Evolutionary conservation across 2,329 filamentous ascomycete species (phyloP).

Genomic region (Cladosporium sp.): DNA sequence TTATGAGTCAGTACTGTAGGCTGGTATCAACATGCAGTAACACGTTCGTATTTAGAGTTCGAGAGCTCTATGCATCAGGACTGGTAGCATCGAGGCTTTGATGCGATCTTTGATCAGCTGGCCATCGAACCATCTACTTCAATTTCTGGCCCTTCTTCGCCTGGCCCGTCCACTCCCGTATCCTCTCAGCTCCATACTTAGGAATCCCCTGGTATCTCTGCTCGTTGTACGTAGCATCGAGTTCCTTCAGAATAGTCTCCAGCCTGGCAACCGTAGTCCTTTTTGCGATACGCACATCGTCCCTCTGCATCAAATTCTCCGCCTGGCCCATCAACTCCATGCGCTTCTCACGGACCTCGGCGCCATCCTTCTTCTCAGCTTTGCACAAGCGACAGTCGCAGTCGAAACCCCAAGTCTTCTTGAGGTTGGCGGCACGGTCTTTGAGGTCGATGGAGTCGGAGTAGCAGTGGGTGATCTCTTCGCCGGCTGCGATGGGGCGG

Average conservation of each 20-base stretch:
- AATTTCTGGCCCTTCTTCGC: conserved; percentile 11
- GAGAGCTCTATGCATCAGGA: too few species aligned
- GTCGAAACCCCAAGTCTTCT: conserved; percentile 19
- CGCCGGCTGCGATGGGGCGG: conserved; percentile 33
- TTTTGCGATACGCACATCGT: conserved; percentile 11
- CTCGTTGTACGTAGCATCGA: conserved; percentile 18
- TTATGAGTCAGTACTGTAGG: too few species aligned
- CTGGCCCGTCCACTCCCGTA: conserved; percentile 14
- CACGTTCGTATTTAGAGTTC: too few species aligned
- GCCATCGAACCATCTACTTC: not conserved
- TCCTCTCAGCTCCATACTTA: conserved; percentile 10
- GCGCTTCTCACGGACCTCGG: conserved; percentile 13
- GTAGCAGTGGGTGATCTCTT: conserved; percentile 40
- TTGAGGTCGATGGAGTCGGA: conserved; percentile 24
- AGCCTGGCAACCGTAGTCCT: conserved; percentile 14
- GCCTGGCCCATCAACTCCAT: conserved; percentile 15
- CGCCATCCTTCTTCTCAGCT: conserved; percentile 17
- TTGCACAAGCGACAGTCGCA: conserved; percentile 18
- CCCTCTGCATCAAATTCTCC: conserved; percentile 12
- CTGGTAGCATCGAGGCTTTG: too few species aligned
- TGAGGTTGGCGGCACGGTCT: conserved; percentile 9
- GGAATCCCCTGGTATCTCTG: conserved; percentile 17
- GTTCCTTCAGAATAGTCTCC: conserved; percentile 13
- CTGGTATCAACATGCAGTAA: too few species aligned
- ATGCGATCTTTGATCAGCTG: too few species aligned